These are phyloP conservation scores for Oropetium thomaeum DNA, from an alignment of 176 grass and related monocot genomes.

Conservation along the genomic window DNA sequence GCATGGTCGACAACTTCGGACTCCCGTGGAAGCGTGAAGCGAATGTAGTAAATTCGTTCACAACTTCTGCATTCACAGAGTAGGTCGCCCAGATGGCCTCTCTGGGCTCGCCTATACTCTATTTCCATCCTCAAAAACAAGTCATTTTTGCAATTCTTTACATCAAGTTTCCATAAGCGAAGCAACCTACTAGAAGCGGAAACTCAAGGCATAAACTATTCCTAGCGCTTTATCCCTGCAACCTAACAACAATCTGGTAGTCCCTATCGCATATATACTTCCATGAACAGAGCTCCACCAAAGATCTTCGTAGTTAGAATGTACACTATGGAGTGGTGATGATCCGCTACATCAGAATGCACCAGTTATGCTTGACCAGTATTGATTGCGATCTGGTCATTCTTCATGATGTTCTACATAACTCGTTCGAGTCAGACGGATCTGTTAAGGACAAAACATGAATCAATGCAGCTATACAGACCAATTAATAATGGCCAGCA, in stretches of 20 bases:
- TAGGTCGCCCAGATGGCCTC: constrained; percentile 41
- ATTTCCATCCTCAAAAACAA: constrained; percentile 1
- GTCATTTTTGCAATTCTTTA: not conserved
- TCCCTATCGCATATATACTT: not conserved
- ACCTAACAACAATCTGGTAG: constrained; percentile 10
- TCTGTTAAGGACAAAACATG: constrained; percentile 27
- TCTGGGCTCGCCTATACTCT: not conserved
- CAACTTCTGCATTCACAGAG: constrained; percentile 38
- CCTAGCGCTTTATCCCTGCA: not conserved
- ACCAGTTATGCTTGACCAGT: constrained; percentile 8
- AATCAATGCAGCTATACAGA: constrained; percentile 4
- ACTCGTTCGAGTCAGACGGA: constrained; percentile 51
- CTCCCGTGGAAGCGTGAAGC: constrained; percentile 50
- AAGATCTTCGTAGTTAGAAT: not conserved
- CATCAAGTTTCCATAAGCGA: not conserved
- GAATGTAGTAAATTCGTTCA: constrained; percentile 46
- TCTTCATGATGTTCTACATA: constrained; percentile 31
- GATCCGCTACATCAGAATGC: not conserved
- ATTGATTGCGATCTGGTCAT: not conserved
- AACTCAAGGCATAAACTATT: not conserved
- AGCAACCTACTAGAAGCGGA: not conserved
- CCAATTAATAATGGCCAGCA: not conserved
- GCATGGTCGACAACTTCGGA: constrained; percentile 57
- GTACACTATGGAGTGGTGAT: not conserved
- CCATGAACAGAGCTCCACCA: not conserved